Conservation (phyloP, 805 yeast genomes). For the Metschnikowia lachancei region DNA sequence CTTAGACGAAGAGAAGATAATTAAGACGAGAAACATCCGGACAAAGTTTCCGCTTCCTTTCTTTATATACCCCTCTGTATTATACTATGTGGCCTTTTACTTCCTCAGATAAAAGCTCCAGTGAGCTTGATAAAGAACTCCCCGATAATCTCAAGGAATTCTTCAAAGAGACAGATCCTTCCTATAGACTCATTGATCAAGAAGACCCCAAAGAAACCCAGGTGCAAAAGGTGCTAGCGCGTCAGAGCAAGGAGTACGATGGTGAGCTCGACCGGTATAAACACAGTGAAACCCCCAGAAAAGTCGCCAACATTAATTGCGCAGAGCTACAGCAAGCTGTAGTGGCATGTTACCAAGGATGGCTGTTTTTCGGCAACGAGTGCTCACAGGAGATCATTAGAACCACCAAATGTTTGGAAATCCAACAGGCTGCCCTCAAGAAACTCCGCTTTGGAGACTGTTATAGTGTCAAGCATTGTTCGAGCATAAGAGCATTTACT, state of each 20-base stretch:
- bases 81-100: constrained; percentile 17
- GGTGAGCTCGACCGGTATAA: constrained; percentile 34
- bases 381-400: constrained; percentile 32
- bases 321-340: constrained; percentile 40
- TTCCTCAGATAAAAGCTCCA: constrained; percentile 13
- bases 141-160: constrained; percentile 34
- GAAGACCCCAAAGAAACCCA: constrained; percentile 25
- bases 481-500: constrained; percentile 34
- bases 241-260: constrained; percentile 18
- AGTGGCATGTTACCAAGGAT: constrained; percentile 34
- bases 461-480: constrained; percentile 34
- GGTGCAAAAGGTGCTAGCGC: constrained; percentile 27
- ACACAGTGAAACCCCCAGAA: constrained; percentile 23
- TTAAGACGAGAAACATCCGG: background rate
- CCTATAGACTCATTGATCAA: constrained; percentile 6
- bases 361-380: constrained; percentile 29
- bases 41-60: background rate
- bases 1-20: background rate
- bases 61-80: too few species aligned
- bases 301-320: constrained; percentile 36
- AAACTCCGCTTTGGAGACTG: constrained; percentile 38
- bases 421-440: constrained; percentile 36
- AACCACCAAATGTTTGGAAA: constrained; percentile 30
- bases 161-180: constrained; percentile 33
- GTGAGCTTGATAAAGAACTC: constrained; percentile 32